Base-by-base conservation (phyloP, 2,329 filamentous ascomycete genomes). In the Myotisia sp. region DNA sequence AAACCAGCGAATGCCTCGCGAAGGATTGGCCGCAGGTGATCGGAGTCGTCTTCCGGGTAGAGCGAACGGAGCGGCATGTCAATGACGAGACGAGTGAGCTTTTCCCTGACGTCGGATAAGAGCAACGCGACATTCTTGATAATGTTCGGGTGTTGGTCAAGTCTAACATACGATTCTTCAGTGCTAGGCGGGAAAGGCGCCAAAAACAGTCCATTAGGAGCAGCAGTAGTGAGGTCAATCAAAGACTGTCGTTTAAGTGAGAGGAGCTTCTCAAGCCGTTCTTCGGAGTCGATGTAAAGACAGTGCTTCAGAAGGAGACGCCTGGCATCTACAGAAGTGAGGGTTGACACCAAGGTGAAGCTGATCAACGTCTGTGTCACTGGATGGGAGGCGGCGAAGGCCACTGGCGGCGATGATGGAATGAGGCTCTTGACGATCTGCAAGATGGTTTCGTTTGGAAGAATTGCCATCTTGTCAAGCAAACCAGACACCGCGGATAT, bases 51-150 rank as follows among this genome's bases (percentile, higher is more conserved):
- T 16, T 56, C 51, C 2, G 55, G 56, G 18, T 60, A 55, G 10
- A 67, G 48, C 34, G 51, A 62, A 14, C 58, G 51, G 29, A 68
- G 59, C 5, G 65, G 64, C 42, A 69, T 65, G 37, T 65, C 54
- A 26, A 70, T 55, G 29, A 68, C 53, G 5, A 70, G 54, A 13
- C 61, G 59, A 27, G 48, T 54, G 28, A 71, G 53, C 5, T 58
- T 57, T 13, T 47, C 43, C 31, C 52, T 52, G 19, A 63, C 50
- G 37, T 58, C 52, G 37, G 48, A 54, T 31, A 70, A 54, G 2
- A 70, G 51, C 27, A 4, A 55, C 53, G 23, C 63, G 54, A 54
- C 54, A 58, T 13, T 14, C 10, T 14, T 8, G 8, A 14, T 13
- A 13, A 29, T 29, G 10, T 13, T 16, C 10, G 13, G 26, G 3